Evolutionary conservation across 176 grass and related monocot genomes (phyloP).

Genomic region (Aegilops tauschii): DNA sequence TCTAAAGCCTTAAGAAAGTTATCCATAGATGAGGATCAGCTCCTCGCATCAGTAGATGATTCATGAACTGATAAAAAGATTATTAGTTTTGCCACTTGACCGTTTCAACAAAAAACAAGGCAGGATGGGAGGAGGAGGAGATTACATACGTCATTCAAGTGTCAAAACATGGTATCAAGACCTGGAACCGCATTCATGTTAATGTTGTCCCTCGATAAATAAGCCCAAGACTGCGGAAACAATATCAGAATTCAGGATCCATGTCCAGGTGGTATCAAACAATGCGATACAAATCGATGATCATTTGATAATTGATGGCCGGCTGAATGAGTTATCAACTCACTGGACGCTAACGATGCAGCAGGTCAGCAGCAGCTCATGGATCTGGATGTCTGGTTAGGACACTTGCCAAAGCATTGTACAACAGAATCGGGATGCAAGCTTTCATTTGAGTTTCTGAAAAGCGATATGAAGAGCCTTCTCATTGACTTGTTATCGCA

Average conservation of each 20-base stretch:
- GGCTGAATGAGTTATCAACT: not conserved
- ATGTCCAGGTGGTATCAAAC: not conserved
- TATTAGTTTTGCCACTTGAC: not conserved
- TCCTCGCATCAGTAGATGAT: constrained; percentile 38
- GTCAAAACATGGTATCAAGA: not conserved
- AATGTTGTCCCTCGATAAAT: not conserved
- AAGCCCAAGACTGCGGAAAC: not conserved
- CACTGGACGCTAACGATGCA: not conserved
- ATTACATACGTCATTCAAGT: not conserved
- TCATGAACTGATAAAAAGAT: constrained; percentile 27
- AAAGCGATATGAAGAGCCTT: not conserved
- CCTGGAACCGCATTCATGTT: not conserved
- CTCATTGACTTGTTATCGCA: not conserved
- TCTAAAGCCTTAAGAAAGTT: constrained; percentile 63
- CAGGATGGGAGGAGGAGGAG: not conserved
- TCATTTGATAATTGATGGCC: not conserved
- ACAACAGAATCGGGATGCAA: not conserved
- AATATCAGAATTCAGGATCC: not conserved
- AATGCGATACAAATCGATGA: not conserved
- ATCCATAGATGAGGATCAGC: constrained; percentile 63
- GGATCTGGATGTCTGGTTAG: not conserved
- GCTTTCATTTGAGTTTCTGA: not conserved
- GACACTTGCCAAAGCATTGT: not conserved
- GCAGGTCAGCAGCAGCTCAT: not conserved
- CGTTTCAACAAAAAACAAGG: not conserved